phyloP scores from a whole-genome alignment of 2,329 filamentous ascomycete genomes.

The Exophiala aquamarina region DNA sequence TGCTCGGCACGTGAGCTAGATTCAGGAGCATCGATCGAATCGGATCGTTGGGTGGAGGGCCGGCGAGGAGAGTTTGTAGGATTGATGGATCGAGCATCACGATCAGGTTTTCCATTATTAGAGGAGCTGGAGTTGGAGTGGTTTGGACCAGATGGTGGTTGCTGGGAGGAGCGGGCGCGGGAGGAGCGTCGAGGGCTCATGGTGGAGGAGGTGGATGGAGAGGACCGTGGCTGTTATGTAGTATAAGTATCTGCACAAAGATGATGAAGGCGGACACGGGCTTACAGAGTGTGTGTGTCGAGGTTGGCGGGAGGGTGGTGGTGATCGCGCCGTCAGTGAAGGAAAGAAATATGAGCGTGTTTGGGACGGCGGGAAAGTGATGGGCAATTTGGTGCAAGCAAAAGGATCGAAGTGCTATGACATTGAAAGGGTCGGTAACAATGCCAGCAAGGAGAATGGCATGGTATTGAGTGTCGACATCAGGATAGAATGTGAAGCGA shows the following conservation, averaged over 20 bases:
- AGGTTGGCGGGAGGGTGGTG: too few species aligned
- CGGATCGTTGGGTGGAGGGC: slow-evolving; percentile 62
- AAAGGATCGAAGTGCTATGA: slow-evolving; percentile 6
- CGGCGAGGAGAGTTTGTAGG: slow-evolving; percentile 74
- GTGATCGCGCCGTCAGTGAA: too few species aligned
- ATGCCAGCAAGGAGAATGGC: slow-evolving; percentile 12
- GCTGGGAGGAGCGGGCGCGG: slow-evolving; percentile 78
- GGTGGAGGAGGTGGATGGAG: slow-evolving; percentile 21
- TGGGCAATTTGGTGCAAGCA: background rate
- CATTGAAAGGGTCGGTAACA: slow-evolving; percentile 2
- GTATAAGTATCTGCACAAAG: background rate
- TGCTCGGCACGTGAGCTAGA: slow-evolving; percentile 40
- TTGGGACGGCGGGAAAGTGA: background rate
- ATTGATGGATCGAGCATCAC: slow-evolving; percentile 71
- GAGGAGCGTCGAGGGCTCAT: slow-evolving; percentile 85
- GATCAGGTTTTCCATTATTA: slow-evolving; percentile 60
- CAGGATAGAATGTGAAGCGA: background rate
- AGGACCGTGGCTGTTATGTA: background rate
- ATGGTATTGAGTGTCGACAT: slow-evolving; percentile 12
- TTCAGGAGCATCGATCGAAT: slow-evolving; percentile 57
- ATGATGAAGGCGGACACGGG: background rate
- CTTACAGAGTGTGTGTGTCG: too few species aligned
- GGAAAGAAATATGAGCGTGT: background rate
- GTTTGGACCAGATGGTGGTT: slow-evolving; percentile 68
- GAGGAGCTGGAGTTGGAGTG: slow-evolving; percentile 69